phyloP scores from a whole-genome alignment of 495 filamentous ascomycete species.

The Penicillium odoratum region DNA sequence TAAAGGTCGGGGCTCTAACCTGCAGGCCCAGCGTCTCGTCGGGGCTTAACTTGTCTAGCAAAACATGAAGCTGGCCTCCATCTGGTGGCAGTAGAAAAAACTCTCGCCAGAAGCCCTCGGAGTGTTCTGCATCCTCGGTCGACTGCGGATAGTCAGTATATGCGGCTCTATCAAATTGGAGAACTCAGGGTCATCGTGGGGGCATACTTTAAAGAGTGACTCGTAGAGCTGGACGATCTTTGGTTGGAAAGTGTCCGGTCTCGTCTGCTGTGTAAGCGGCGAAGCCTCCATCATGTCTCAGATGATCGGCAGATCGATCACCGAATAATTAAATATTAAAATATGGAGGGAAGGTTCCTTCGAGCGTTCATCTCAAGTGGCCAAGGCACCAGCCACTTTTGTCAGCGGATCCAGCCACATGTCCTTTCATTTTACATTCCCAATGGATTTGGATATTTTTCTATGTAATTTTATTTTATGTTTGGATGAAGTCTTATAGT shows the following conservation, averaged over 20 bases:
- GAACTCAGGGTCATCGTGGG: slow-evolving; percentile 1
- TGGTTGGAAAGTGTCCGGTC: slow-evolving; percentile 87
- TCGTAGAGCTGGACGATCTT: slow-evolving; percentile 93
- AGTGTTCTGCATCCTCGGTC: slow-evolving; percentile 57
- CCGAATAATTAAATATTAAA: slow-evolving; percentile 11
- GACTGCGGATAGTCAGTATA: slow-evolving; percentile 8
- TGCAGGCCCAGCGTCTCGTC: slow-evolving; percentile 76
- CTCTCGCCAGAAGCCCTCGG: slow-evolving; percentile 94
- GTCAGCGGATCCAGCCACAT: slow-evolving; percentile 38
- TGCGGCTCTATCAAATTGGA: slow-evolving; percentile 6
- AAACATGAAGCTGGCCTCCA: slow-evolving; percentile 57
- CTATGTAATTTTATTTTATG: not conserved
- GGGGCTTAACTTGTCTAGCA: slow-evolving; percentile 66
- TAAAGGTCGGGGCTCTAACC: slow-evolving; percentile 34
- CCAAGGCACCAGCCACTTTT: slow-evolving; percentile 31
- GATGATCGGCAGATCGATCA: slow-evolving; percentile 18
- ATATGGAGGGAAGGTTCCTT: slow-evolving; percentile 14
- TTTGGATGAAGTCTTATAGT: not conserved
- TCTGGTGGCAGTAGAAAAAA: slow-evolving; percentile 89
- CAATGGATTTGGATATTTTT: not conserved
- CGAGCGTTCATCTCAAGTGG: slow-evolving; percentile 12
- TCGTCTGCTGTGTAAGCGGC: slow-evolving; percentile 87
- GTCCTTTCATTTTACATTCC: slow-evolving; percentile 17
- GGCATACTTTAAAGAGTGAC: slow-evolving; percentile 74
- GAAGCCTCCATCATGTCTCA: slow-evolving; percentile 73